Percentiles rank a stretch among this genome's conserved stretches.
Evolutionary conservation across 805 yeast genomes (phyloP).

Genomic region (Nakazawaea wickerhamii): DNA sequence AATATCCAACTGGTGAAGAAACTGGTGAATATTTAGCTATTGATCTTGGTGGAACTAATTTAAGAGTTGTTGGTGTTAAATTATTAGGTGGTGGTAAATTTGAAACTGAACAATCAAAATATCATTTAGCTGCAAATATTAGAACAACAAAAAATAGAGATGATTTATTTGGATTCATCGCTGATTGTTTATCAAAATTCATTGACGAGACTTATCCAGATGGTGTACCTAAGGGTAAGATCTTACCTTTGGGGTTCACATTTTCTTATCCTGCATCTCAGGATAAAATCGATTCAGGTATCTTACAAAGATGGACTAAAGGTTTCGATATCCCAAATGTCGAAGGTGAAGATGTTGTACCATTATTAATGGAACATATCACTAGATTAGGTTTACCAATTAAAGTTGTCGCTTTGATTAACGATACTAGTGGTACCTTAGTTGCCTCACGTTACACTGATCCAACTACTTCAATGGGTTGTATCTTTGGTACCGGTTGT

Average conservation of each 20-base stretch:
- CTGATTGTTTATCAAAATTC: constrained; percentile 74
- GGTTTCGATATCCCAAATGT: constrained; percentile 95
- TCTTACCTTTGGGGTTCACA: constrained; percentile 89
- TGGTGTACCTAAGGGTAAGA: constrained; percentile 47
- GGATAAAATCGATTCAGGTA: constrained; percentile 74
- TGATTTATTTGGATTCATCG: constrained; percentile 84
- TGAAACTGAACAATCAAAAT: constrained; percentile 85
- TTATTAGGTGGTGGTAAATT: constrained; percentile 75
- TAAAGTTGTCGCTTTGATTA: constrained; percentile 86
- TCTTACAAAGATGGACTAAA: constrained; percentile 96
- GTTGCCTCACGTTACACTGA: constrained; percentile 96
- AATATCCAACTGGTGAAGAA: constrained; percentile 52
- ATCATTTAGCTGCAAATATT: constrained; percentile 68
- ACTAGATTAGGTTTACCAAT: constrained; percentile 68
- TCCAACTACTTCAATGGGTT: constrained; percentile 88
- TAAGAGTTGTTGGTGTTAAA: constrained; percentile 47
- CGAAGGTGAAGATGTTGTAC: constrained; percentile 93
- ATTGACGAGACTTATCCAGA: constrained; percentile 63
- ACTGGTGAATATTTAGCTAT: constrained; percentile 55
- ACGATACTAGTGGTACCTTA: constrained; percentile 95
- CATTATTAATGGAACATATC: constrained; percentile 78
- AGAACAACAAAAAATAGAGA: constrained; percentile 74
- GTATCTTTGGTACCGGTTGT: constrained; percentile 97
- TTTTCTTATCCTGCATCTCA: constrained; percentile 92
- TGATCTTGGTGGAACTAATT: constrained; percentile 60